Base-by-base conservation (phyloP, 192 early-diverging fungal species). In the Thoreauomyces humboldtii region DNA sequence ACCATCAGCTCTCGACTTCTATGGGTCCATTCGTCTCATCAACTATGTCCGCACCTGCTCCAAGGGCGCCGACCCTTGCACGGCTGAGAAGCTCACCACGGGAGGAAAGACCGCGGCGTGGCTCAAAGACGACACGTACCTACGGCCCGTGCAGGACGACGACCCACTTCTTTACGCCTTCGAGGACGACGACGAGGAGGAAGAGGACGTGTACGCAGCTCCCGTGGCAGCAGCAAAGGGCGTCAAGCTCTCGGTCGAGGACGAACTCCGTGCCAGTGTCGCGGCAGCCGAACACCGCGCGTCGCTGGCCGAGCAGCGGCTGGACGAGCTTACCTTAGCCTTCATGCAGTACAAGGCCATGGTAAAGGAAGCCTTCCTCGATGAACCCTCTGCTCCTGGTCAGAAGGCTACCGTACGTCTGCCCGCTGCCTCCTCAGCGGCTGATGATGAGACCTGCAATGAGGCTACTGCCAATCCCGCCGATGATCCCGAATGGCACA, bases 11-110 rank as follows among this genome's bases (percentile, higher is more conserved):
- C 77, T 94, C 33, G 88, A 92, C 72, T 92, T 98, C 65, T 94
- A 98, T 79, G 77, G 82, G 55, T 89, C 88, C 5, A 87, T 98
- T 29, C 72, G 78, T 1, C 72, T 96, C 50, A 88, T 98, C 76
- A 98, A 98, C 72, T 89, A 87, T 55, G 83, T 95, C 50, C 88
- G 63, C 4, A 71, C 55, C 5, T 17, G 19, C 24, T 29, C 50
- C 36, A 52, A 59, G 35, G 65, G 28, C 15, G 43, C n/a, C 1
- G 24, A 57, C 7, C 33, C 67, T 22, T 11, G 52, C 33, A 7
- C 70, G 57, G 38, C 28, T 17, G 64, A 59, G 25, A 42, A 21
- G 3, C 37, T 72, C 5, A 12, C 63, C 32, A 28, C n/a, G 22
- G 37, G 19, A 19, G 53, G 50, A 4, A 14, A 19, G 28, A 48